These are phyloP conservation scores for Brassica cretica DNA, from an alignment of 345 rosid genomes.

Conservation along the genomic window DNA sequence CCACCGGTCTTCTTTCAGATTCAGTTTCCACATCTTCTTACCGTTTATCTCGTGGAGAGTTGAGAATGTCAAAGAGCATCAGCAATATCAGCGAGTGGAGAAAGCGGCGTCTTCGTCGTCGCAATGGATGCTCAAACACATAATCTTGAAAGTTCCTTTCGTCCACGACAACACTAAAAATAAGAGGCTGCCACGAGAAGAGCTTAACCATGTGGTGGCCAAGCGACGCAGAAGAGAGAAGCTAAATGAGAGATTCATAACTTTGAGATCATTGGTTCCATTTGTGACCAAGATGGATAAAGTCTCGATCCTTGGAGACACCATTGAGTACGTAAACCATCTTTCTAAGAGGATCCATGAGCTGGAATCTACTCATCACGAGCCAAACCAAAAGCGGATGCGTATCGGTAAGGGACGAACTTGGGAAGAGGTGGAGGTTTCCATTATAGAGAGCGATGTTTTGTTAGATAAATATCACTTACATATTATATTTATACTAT, in stretches of 20 bases:
- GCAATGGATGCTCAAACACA: slow-evolving; percentile 84
- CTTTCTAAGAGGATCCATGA: slow-evolving; percentile 77
- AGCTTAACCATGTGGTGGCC: slow-evolving; percentile 85
- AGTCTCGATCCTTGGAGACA: slow-evolving; percentile 92
- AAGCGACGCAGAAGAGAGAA: slow-evolving; percentile 95
- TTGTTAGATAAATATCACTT: slow-evolving; percentile 48
- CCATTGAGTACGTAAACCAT: slow-evolving; percentile 86
- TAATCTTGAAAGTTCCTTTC: slow-evolving; percentile 71
- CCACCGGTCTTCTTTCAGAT: slow-evolving; percentile 49
- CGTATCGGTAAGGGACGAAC: slow-evolving; percentile 45
- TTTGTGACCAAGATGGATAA: slow-evolving; percentile 98
- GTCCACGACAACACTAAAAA: slow-evolving; percentile 64
- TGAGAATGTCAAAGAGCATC: slow-evolving; percentile 23
- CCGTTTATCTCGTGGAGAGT: slow-evolving; percentile 71
- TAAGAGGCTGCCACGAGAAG: slow-evolving; percentile 53
- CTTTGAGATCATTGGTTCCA: slow-evolving; percentile 81
- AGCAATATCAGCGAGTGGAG: slow-evolving; percentile 23
- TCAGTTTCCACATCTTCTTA: slow-evolving; percentile 41
- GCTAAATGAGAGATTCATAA: slow-evolving; percentile 82
- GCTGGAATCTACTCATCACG: slow-evolving; percentile 46
- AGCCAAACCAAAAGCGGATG: slow-evolving; percentile 38
- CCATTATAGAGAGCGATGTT: slow-evolving; percentile 86
- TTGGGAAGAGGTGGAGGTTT: slow-evolving; percentile 64
- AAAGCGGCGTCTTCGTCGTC: slow-evolving; percentile 49
- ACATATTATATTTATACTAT: too few relatives aligned